phyloP scores from a whole-genome alignment of 2,329 filamentous ascomycete genomes.

The Alternaria triticimaculans region DNA sequence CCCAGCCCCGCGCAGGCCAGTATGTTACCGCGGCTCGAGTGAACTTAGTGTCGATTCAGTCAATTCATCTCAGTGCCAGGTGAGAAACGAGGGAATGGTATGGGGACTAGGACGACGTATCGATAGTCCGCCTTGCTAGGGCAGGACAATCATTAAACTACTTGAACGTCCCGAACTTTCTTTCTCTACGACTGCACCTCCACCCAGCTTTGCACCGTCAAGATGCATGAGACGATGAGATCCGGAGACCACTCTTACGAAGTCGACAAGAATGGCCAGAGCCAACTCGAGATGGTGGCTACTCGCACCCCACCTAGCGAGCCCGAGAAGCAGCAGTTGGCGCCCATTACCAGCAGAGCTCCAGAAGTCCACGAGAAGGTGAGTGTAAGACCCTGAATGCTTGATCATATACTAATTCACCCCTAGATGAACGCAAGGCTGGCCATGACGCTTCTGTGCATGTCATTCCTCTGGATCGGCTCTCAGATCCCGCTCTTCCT shows the following conservation, averaged over 20 bases:
- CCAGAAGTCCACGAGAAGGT: conserved; percentile 36
- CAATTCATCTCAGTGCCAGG: neutral
- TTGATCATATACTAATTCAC: neutral
- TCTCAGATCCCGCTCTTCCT: conserved; percentile 64
- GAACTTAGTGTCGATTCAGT: conserved; percentile 1
- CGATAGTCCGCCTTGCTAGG: conserved; percentile 1
- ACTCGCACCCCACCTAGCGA: conserved; percentile 26
- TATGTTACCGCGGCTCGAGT: conserved; percentile 18
- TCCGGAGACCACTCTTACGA: conserved; percentile 10
- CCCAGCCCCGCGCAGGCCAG: neutral
- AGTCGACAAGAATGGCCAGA: conserved; percentile 14
- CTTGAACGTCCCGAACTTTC: conserved; percentile 6
- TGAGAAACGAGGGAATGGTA: neutral
- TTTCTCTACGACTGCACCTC: neutral
- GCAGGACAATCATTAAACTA: conserved; percentile 1
- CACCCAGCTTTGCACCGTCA: conserved; percentile 1
- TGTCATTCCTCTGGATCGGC: conserved; percentile 67
- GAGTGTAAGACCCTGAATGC: neutral
- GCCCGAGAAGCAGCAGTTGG: conserved; percentile 23
- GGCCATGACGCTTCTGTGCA: conserved; percentile 63
- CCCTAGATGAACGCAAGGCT: conserved; percentile 47
- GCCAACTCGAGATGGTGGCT: conserved; percentile 23
- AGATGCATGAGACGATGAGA: conserved; percentile 14
- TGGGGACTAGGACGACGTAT: neutral
- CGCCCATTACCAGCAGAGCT: conserved; percentile 18